Evolutionary conservation across 2,329 filamentous ascomycete genomes (phyloP).

Genomic region (Penicillium griseofulvum): DNA sequence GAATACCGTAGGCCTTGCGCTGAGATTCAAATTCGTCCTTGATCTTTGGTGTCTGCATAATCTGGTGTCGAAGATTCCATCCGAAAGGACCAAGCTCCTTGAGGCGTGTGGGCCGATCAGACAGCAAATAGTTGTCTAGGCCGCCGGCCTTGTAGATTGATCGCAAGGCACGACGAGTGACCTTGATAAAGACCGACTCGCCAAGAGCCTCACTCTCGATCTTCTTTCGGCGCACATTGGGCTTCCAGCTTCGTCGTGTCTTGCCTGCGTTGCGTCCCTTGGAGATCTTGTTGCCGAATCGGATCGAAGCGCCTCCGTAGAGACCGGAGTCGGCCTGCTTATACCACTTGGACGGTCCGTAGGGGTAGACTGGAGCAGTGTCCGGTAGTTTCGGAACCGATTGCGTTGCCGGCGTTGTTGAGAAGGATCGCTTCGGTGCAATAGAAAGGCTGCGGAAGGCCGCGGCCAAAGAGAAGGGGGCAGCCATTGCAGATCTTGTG

Average conservation of each 20-base stretch:
- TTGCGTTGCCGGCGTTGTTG: constrained; percentile 35
- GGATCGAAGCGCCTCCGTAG: constrained; percentile 47
- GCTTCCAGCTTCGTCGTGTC: constrained; percentile 49
- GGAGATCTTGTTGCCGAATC: constrained; percentile 52
- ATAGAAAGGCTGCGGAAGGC: constrained; percentile 42
- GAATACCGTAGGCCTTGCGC: constrained; percentile 64
- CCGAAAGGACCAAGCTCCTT: constrained; percentile 85
- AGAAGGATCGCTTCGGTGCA: constrained; percentile 39
- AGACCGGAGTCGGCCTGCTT: constrained; percentile 50
- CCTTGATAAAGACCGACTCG: constrained; percentile 45
- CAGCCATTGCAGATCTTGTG: constrained; percentile 29
- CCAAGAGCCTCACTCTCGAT: constrained; percentile 46
- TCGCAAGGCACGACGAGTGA: constrained; percentile 46
- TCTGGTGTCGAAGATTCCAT: constrained; percentile 83
- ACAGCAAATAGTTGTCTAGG: constrained; percentile 86
- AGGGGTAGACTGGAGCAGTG: constrained; percentile 48
- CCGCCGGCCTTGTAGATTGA: constrained; percentile 80
- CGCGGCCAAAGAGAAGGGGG: constrained; percentile 36
- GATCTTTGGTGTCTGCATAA: constrained; percentile 75
- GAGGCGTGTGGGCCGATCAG: constrained; percentile 71
- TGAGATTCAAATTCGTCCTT: constrained; percentile 65
- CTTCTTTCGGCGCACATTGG: constrained; percentile 50
- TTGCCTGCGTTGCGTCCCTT: constrained; percentile 50
- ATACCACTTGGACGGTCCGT: constrained; percentile 43
- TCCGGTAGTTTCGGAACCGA: constrained; percentile 35